Conservation (phyloP, 441 rosid species). For the Gossypium davidsonii region DNA sequence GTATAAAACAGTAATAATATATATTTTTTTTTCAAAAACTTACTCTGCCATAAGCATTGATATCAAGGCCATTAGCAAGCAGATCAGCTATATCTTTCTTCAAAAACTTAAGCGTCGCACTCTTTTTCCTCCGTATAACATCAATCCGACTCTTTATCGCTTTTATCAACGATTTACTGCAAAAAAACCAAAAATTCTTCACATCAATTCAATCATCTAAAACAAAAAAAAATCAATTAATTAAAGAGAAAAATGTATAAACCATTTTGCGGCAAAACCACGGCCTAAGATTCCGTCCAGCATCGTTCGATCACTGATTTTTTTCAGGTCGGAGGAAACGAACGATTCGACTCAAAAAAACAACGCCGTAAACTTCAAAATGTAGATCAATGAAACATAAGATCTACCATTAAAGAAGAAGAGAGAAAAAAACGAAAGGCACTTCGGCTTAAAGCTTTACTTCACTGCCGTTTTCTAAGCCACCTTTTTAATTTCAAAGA, state of each 20-base stretch:
- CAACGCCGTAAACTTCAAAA: not conserved
- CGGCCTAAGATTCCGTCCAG: slow-evolving; percentile 74
- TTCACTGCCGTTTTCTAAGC: slow-evolving; percentile 5
- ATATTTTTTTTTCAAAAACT: not conserved
- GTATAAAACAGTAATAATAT: not conserved
- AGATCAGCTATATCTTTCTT: slow-evolving; percentile 91
- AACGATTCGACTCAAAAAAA: not conserved
- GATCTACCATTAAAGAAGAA: slow-evolving; percentile 10
- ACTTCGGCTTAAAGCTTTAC: not conserved
- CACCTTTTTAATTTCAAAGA: not conserved
- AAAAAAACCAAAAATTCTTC: not conserved
- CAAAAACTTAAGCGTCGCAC: slow-evolving; percentile 71
- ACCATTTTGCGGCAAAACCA: slow-evolving; percentile 73
- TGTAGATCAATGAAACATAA: slow-evolving; percentile 1
- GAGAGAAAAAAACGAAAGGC: not conserved
- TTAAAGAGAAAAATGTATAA: slow-evolving; percentile 5
- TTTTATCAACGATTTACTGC: slow-evolving; percentile 78
- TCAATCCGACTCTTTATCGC: slow-evolving; percentile 74
- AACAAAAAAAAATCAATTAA: not conserved
- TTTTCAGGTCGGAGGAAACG: not conserved
- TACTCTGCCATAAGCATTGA: slow-evolving; percentile 75
- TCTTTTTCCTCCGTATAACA: slow-evolving; percentile 71
- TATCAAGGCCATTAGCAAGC: slow-evolving; percentile 70
- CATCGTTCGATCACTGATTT: slow-evolving; percentile 32
- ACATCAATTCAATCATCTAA: not conserved